These are phyloP conservation scores for Holtermannia corniformis DNA, from an alignment of 768 basidiomycete species.

Conservation along the genomic window DNA sequence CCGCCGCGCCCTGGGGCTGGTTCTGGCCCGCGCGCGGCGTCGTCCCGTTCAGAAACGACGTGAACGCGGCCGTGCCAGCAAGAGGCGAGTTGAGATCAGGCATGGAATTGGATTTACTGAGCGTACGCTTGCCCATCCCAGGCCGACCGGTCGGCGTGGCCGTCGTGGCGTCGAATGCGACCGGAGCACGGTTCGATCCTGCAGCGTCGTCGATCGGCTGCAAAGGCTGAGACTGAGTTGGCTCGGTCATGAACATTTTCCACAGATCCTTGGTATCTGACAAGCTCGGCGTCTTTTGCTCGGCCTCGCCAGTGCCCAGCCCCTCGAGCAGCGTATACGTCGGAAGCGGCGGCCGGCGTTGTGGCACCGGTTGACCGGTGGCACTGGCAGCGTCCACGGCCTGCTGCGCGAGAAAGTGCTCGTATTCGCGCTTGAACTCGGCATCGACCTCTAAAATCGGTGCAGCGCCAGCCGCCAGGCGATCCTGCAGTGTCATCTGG, in stretches of 20 bases:
- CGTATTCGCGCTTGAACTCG: neutral
- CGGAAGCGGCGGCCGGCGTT: conserved; percentile 15
- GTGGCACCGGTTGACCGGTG: conserved; percentile 1
- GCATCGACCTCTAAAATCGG: neutral
- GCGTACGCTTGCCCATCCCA: conserved; percentile 16
- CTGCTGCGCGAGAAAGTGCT: no score
- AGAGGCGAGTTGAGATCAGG: conserved; percentile 30
- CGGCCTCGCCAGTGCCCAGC: neutral
- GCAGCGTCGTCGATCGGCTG: conserved; percentile 12
- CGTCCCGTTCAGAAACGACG: conserved; percentile 9
- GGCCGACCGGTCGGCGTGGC: conserved; percentile 19
- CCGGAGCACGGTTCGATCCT: neutral
- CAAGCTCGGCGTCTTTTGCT: conserved; percentile 19
- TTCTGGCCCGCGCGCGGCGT: conserved; percentile 14
- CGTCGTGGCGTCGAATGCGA: neutral
- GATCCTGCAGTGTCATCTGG: conserved; percentile 31
- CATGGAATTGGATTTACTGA: conserved; percentile 34
- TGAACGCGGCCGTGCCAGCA: conserved; percentile 8
- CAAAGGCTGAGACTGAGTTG: conserved; percentile 6
- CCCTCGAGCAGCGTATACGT: neutral
- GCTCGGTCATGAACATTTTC: conserved; percentile 35
- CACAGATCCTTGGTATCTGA: conserved; percentile 36
- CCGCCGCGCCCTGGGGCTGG: conserved; percentile 8
- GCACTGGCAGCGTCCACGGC: conserved; percentile 11
- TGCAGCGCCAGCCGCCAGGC: neutral